Evolutionary conservation across 495 filamentous ascomycete species (phyloP).

Genomic region (Penicillium chermesinum): DNA sequence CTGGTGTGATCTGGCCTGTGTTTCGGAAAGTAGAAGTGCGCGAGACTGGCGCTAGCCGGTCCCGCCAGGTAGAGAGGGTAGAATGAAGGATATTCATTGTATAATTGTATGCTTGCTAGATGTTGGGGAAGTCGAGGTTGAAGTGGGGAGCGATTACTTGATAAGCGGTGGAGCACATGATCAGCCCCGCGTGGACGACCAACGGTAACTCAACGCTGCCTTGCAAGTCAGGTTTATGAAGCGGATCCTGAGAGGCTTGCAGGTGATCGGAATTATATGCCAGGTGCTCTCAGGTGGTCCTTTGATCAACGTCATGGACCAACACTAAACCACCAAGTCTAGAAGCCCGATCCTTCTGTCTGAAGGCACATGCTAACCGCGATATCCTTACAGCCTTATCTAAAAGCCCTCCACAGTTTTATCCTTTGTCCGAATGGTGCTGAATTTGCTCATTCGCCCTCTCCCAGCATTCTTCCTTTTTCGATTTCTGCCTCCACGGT

Average conservation of each 20-base stretch:
- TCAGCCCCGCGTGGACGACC: slow-evolving; percentile 25
- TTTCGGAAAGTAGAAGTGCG: slow-evolving; percentile 89
- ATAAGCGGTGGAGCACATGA: slow-evolving; percentile 35
- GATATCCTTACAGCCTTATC: neutral
- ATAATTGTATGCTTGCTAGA: slow-evolving; percentile 11
- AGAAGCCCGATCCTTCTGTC: no score
- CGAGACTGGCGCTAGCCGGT: slow-evolving; percentile 80
- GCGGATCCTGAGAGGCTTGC: neutral
- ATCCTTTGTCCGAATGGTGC: neutral
- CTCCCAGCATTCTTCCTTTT: slow-evolving; percentile 51
- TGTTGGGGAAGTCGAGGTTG: slow-evolving; percentile 4
- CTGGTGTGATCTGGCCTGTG: slow-evolving; percentile 93
- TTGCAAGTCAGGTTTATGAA: slow-evolving; percentile 6
- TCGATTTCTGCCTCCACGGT: slow-evolving; percentile 59
- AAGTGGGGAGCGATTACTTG: slow-evolving; percentile 12
- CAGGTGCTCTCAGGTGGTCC: neutral
- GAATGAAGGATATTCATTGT: slow-evolving; percentile 67
- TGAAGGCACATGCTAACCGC: no score
- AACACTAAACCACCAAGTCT: no score
- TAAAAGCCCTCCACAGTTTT: neutral
- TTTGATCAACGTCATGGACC: neutral
- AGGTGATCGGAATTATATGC: neutral
- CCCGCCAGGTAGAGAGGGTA: slow-evolving; percentile 77
- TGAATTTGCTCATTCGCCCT: slow-evolving; percentile 36
- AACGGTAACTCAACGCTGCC: neutral